phyloP scores from a whole-genome alignment of 345 rosid species.

The Salix exigua region DNA sequence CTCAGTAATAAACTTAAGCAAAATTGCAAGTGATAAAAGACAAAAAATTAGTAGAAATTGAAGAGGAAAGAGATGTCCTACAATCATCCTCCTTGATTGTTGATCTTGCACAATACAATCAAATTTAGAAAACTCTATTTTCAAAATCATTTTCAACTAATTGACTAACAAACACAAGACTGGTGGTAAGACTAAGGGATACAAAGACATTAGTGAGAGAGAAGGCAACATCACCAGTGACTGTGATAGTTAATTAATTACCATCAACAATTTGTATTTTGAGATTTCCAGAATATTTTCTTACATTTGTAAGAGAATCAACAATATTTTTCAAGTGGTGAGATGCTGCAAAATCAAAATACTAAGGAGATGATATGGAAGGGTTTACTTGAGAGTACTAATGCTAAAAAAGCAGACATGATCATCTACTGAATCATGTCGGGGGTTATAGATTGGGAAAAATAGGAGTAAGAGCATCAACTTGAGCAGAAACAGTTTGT shows the following conservation, averaged over 20 bases:
- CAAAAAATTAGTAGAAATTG: not conserved
- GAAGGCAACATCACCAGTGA: not conserved
- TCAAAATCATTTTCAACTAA: not conserved
- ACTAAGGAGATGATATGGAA: not conserved
- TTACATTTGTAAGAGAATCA: not conserved
- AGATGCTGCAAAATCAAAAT: not conserved
- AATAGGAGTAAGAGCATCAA: too few relatives aligned
- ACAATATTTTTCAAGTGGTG: not conserved
- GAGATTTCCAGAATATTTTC: not conserved
- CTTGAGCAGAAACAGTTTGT: not conserved
- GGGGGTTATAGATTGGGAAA: not conserved
- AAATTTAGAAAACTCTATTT: not conserved
- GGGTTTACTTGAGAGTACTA: not conserved
- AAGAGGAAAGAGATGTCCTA: not conserved
- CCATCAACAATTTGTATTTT: not conserved
- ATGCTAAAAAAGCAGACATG: not conserved
- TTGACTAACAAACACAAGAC: not conserved
- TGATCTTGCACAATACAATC: slow-evolving; percentile 5
- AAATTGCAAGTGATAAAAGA: not conserved
- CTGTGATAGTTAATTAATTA: not conserved
- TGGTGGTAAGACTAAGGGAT: not conserved
- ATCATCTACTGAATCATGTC: slow-evolving; percentile 18
- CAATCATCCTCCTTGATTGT: not conserved
- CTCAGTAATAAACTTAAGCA: not conserved
- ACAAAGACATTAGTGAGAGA: not conserved